Base-by-base conservation (phyloP, 2,329 filamentous ascomycete species). In the Dothiorella sarmentorum region DNA sequence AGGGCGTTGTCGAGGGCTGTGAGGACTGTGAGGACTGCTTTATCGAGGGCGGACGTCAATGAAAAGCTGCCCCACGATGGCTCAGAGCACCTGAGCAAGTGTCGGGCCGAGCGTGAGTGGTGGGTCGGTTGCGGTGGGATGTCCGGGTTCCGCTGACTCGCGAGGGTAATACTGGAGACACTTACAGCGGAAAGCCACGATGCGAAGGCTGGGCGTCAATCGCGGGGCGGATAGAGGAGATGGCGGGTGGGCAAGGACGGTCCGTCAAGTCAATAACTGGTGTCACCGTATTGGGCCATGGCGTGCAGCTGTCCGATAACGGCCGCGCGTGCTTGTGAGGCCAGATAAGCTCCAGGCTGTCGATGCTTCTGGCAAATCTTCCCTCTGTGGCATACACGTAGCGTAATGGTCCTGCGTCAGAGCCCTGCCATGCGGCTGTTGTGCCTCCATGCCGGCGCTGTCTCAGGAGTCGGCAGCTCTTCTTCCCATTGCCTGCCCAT, bases 1-100 rank as follows among this genome's bases (percentile, higher is more conserved):
- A 49, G 40, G 58, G 58, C 38, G 15, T 11, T 17, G 29, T 33
- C 45, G 43, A 31, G 44, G 38, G 52, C 42, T 61, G 66, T 51
- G 43, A 31, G n/a, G 26, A 5, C 7, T 47, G 43, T n/a, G n/a
- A n/a, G n/a, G 43, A 2, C 4, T 29, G 24, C 22, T 22, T 10
- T 7, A 40, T 22, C 9, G 7, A 4, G 33, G 22, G 40, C 20
- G 31, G 38, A 18, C 6, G 55, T 47, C 42, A 58, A 18, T 37
- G 55, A 51, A 58, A 58, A 45, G 52, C 52, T 24, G 52, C 37
- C 52, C 52, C 40, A 38, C 49, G 49, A 40, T 53, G 47, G 47
- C 33, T 38, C 47, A 52, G 47, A 40, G 49, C 49, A 53, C 33
- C 31, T 51, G 47, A 26, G 42, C 13, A 7, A 27, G 35, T 38